These are phyloP conservation scores for Truncatella angustata DNA, from an alignment of 2,329 filamentous ascomycete genomes.

Conservation along the genomic window DNA sequence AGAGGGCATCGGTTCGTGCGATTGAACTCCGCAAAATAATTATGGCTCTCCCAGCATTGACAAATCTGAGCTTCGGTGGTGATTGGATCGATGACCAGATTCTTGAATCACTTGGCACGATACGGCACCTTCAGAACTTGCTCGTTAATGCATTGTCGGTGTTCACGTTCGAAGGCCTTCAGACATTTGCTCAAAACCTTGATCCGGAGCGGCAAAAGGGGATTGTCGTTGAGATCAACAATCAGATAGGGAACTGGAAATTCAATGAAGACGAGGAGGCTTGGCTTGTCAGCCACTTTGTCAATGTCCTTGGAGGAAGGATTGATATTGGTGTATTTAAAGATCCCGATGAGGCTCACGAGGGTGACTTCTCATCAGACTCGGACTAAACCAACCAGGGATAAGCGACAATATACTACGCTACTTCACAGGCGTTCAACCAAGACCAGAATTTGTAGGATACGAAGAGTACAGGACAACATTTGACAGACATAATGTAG, in stretches of 20 bases:
- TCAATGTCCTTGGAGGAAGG: slow-evolving; percentile 25
- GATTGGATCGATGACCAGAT: slow-evolving; percentile 48
- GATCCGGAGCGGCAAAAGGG: slow-evolving; percentile 24
- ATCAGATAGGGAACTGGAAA: slow-evolving; percentile 27
- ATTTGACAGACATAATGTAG: too few relatives aligned
- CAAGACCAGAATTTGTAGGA: too few relatives aligned
- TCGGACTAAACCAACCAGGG: not conserved
- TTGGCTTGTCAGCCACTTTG: slow-evolving; percentile 23
- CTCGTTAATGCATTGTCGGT: slow-evolving; percentile 52
- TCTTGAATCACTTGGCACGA: slow-evolving; percentile 29
- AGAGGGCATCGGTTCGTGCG: slow-evolving; percentile 47
- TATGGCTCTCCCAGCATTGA: slow-evolving; percentile 43
- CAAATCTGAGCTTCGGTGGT: slow-evolving; percentile 56
- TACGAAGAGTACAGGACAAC: too few relatives aligned
- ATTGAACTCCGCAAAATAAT: slow-evolving; percentile 49
- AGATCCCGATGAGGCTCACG: slow-evolving; percentile 34
- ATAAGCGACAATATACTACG: too few relatives aligned
- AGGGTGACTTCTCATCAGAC: slow-evolving; percentile 29
- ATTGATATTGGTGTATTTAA: slow-evolving; percentile 31
- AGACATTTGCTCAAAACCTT: slow-evolving; percentile 37
- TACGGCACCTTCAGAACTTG: slow-evolving; percentile 49
- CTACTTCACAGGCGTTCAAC: too few relatives aligned
- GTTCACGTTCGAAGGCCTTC: slow-evolving; percentile 52
- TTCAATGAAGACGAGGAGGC: slow-evolving; percentile 25
- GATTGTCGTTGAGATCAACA: slow-evolving; percentile 31